Base-by-base conservation (phyloP, 108 stramenopile genomes). In the Cyclotella kingstonii region DNA sequence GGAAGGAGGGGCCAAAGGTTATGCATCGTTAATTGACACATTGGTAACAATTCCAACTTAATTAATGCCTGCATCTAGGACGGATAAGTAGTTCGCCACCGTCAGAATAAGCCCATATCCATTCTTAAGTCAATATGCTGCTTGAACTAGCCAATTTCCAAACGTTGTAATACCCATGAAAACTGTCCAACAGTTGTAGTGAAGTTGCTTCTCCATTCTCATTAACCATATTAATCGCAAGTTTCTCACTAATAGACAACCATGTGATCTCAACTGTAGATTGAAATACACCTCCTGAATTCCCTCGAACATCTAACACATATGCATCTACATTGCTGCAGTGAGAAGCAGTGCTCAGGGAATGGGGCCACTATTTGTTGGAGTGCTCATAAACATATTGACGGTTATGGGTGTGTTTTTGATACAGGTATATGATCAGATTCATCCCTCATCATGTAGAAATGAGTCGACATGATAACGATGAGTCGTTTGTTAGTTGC, bases 91-190 rank as follows among this genome's bases (percentile, higher is more conserved):
- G 44, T 84, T 78, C 17, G 96, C 97, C 6, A 96, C 96, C 3
- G 97, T 98, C 27, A 98, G 66, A 4, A 96, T 90, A 29, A 97
- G 68, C 11, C 96, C 96, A 29, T 81, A 84, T 4, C 95, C 95
- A 69, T 96, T 91, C 39, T 83, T 85, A 58, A 98, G 56, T 10
- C 96, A 95, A 63, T 95, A 96, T 33, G 96, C 96, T 5, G 91
- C 96, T 73, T 98, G 97, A 17, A 98, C 93, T 17, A 95, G 58
- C 25, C 97, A 96, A 57, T 98, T 98, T 5, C 97, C 97, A 76
- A 95, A 98, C 23, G 79, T 72, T 11, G 77, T 78, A 23, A 83
- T 69, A 5, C 97, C 96, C 87, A 93, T 94, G 8, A 93, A 80
- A 38, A 93, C 81, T n/a, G 95, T 93, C 3, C 90, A 67, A 56